Conservation (phyloP, 2,329 filamentous ascomycete species). For the Chalaropsis thielavioides region DNA sequence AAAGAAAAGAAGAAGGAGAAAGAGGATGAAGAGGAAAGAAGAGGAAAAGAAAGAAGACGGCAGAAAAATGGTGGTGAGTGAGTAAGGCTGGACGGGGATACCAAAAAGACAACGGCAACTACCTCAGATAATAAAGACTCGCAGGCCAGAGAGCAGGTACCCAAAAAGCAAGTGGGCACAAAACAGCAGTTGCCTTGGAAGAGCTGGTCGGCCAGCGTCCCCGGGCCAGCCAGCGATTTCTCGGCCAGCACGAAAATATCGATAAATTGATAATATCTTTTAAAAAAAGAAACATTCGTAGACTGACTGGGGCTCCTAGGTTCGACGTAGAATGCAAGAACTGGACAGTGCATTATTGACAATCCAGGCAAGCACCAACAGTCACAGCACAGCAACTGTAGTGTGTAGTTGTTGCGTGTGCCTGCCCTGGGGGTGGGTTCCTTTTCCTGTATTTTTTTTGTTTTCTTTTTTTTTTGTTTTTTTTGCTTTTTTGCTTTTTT, state of each 20-base stretch:
- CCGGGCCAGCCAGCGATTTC: not conserved
- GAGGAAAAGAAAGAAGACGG: conserved; percentile 9
- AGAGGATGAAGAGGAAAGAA: conserved; percentile 11
- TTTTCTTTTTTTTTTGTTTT: not conserved
- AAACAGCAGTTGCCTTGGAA: not conserved
- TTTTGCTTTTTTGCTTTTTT: not conserved
- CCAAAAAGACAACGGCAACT: conserved; percentile 7
- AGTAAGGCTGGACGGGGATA: not conserved
- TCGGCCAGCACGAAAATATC: not conserved
- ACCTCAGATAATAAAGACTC: conserved; percentile 12
- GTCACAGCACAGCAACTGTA: not conserved
- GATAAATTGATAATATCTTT: not conserved
- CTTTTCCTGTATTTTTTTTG: not conserved
- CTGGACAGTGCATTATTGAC: not conserved
- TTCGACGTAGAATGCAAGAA: not conserved
- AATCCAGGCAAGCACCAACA: not conserved
- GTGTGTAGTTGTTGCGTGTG: not conserved
- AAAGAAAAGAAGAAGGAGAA: conserved; percentile 7
- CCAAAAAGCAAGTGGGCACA: not conserved
- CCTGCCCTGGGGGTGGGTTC: not conserved
- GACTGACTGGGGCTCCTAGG: too few relatives aligned
- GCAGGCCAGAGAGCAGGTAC: not conserved
- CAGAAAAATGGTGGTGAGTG: conserved; percentile 10
- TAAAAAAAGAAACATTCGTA: not conserved
- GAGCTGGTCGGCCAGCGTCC: not conserved